A percentile compares a stretch with the other conserved stretches of the same genome.
These are phyloP conservation scores for Pezizomycotina sp. DNA, from an alignment of 2,329 filamentous ascomycete genomes.

Conservation along the genomic window DNA sequence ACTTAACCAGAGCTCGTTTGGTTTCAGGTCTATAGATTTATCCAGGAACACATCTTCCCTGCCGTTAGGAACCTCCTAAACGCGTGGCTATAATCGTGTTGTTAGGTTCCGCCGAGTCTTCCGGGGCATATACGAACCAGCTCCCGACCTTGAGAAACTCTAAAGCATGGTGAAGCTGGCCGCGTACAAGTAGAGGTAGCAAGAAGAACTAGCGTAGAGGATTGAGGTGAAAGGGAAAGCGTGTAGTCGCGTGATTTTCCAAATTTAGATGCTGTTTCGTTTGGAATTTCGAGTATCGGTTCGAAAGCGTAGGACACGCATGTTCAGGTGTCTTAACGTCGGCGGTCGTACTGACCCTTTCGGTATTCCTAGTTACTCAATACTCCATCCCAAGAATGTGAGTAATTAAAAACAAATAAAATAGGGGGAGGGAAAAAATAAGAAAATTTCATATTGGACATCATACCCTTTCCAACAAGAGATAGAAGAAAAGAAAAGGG, in stretches of 20 bases:
- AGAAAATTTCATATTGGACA: no score
- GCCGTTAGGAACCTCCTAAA: constrained; percentile 78
- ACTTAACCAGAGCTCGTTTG: constrained; percentile 82
- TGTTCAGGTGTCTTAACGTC: no score
- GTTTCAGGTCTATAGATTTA: constrained; percentile 55
- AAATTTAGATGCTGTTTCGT: constrained; percentile 30
- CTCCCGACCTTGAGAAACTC: constrained; percentile 88
- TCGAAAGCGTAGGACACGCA: constrained; percentile 5
- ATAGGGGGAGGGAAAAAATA: no score
- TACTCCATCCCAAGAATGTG: no score
- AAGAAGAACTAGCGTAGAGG: constrained; percentile 69
- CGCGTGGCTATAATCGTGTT: no score
- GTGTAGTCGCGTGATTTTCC: constrained; percentile 59
- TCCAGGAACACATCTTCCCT: constrained; percentile 83
- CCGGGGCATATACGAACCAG: constrained; percentile 55
- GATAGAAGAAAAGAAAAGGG: no score
- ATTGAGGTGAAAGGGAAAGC: constrained; percentile 71
- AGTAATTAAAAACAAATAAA: no score
- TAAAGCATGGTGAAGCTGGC: constrained; percentile 70
- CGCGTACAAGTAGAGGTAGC: constrained; percentile 68
- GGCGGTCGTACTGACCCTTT: no score
- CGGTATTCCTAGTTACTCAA: no score
- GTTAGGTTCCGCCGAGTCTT: constrained; percentile 25
- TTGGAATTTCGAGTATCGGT: constrained; percentile 3
- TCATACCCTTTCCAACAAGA: no score